These are phyloP conservation scores for Huntiella decipiens DNA, from an alignment of 2,329 filamentous ascomycete genomes.

Conservation along the genomic window DNA sequence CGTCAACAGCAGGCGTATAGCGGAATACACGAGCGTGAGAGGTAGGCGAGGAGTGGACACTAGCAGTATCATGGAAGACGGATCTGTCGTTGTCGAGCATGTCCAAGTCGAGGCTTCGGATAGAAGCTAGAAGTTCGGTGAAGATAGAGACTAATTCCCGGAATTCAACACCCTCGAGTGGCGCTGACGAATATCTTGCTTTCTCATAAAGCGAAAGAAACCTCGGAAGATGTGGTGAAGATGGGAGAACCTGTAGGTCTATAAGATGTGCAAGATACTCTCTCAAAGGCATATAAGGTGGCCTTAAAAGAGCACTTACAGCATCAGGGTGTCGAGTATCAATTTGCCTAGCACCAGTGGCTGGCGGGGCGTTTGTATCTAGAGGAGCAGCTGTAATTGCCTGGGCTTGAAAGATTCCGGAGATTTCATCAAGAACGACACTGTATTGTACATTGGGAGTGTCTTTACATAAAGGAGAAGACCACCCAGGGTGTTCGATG, in stretches of 20 bases:
- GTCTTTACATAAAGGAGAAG: slow-evolving; percentile 55
- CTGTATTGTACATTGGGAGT: slow-evolving; percentile 67
- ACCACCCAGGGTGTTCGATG: slow-evolving; percentile 81
- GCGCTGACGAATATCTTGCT: slow-evolving; percentile 59
- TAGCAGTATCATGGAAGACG: not conserved
- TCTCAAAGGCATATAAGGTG: slow-evolving; percentile 52
- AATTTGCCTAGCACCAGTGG: slow-evolving; percentile 13
- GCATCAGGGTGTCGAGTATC: slow-evolving; percentile 42
- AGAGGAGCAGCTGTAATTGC: slow-evolving; percentile 65
- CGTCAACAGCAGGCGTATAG: slow-evolving; percentile 3
- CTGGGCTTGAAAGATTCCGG: slow-evolving; percentile 79
- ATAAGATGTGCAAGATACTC: slow-evolving; percentile 60
- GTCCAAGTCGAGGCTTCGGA: slow-evolving; percentile 43
- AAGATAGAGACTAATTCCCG: slow-evolving; percentile 67
- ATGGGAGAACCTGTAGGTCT: slow-evolving; percentile 39
- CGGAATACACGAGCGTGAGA: not conserved
- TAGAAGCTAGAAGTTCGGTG: slow-evolving; percentile 57
- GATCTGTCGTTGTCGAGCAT: slow-evolving; percentile 22
- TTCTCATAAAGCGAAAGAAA: slow-evolving; percentile 68
- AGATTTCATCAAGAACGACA: slow-evolving; percentile 64
- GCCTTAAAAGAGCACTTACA: slow-evolving; percentile 52
- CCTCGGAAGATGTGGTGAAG: slow-evolving; percentile 15
- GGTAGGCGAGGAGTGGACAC: slow-evolving; percentile 2
- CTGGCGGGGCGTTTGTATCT: not conserved
- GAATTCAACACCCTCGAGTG: slow-evolving; percentile 53